phyloP scores from a whole-genome alignment of 2,329 filamentous ascomycete genomes.

The Fusarium protoensiforme region DNA sequence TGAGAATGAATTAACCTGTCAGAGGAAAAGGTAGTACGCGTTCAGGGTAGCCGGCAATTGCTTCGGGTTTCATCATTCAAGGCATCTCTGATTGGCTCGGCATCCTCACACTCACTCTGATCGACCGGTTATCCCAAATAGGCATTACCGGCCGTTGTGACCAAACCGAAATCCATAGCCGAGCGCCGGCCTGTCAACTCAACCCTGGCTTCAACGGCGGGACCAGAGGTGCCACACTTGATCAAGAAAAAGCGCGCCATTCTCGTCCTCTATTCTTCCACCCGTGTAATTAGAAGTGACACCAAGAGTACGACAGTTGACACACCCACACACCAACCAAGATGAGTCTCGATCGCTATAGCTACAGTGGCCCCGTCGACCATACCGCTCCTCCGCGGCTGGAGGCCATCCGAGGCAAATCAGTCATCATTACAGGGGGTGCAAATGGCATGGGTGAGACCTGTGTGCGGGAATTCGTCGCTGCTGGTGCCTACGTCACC shows the following conservation, averaged over 20 bases:
- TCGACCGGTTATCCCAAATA: not conserved
- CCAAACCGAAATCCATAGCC: not conserved
- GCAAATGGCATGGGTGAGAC: constrained; percentile 55
- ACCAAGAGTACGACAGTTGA: not conserved
- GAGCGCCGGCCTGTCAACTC: not conserved
- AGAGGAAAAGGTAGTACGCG: not conserved
- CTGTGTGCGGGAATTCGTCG: constrained; percentile 49
- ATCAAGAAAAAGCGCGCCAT: not conserved
- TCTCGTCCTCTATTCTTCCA: not conserved
- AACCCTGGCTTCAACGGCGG: not conserved
- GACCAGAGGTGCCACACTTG: not conserved
- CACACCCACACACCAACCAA: not conserved
- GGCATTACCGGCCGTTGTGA: not conserved
- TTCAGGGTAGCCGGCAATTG: not conserved
- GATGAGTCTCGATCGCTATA: constrained; percentile 27
- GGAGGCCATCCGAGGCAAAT: constrained; percentile 51
- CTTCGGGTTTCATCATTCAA: not conserved
- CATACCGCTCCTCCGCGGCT: constrained; percentile 15
- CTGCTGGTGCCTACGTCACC: constrained; percentile 53
- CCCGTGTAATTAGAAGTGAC: not conserved
- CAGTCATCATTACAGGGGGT: constrained; percentile 60
- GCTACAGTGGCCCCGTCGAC: constrained; percentile 34
- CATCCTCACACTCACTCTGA: not conserved
- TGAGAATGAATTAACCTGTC: not conserved
- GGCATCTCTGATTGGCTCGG: not conserved